Base-by-base conservation (phyloP, 164 flowering plant species). In the Santalum album region DNA sequence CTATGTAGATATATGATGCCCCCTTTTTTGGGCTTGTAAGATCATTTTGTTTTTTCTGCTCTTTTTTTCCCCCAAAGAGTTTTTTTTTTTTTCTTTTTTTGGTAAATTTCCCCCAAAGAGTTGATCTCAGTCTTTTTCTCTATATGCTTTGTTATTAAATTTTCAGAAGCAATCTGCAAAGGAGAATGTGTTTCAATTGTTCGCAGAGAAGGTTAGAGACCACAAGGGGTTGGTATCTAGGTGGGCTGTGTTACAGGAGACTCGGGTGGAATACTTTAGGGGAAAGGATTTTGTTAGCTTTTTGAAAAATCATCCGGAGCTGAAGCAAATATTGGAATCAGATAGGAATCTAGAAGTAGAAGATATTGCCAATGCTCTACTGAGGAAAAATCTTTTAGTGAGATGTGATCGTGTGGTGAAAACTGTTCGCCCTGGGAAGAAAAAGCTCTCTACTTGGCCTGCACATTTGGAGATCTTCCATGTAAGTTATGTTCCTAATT, bases 171-270 rank as follows among this genome's bases (percentile, higher is more conserved):
- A 84, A 75, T 75, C 76, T 66, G 62, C 75, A 6, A 78, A 80
- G 65, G 84, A 82, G 64, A 96, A 92, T 76, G 84, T 78, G 25
- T 89, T 80, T 64, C 96, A 84, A 78, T 34, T 82, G 63, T 92
- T 89, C 69, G 94, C 98, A 27, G 98, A 92, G 74, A 92, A 87
- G 71, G 96, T 87, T 65, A 86, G 98, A 61, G 91, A 92, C 62
- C 91, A 89, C 58, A 92, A 92, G 61, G 83, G 72, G 35, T 64
- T 92, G 64, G 89, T 66, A 58, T 92, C 96, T 52, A 81, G 96
- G 61, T 92, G 98, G 98, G 98, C 96, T 46, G 87, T 92, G 39
- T 75, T 92, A 63, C 94, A 86, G 74, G 96, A 92, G 74, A 83
- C 98, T 12, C 84, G 98, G 21, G 96, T 92, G 21, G 96, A 92